These are phyloP conservation scores for Fragaria nilgerrensis DNA, from an alignment of 306 rosid genomes.

Conservation along the genomic window DNA sequence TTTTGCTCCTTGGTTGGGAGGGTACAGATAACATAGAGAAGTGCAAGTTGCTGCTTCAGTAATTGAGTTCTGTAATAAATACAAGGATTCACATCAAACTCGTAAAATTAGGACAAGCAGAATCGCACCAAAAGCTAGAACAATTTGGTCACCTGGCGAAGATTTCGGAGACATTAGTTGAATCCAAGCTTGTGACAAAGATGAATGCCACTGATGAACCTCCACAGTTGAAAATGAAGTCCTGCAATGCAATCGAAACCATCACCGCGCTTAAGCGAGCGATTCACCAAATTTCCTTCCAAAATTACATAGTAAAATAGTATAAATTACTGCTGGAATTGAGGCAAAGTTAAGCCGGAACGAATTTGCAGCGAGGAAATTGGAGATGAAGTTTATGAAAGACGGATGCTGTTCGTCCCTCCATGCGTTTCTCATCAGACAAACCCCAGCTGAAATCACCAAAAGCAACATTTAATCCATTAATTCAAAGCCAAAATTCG, in stretches of 20 bases:
- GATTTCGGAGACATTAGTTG: slow-evolving; percentile 37
- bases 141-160: slow-evolving; percentile 54
- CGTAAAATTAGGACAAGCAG: slow-evolving; percentile 1
- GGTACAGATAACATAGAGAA: slow-evolving; percentile 55
- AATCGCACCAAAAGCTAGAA: not conserved
- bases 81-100: not conserved
- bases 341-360: slow-evolving; percentile 75
- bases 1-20: slow-evolving; percentile 64
- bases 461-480: not conserved
- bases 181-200: slow-evolving; percentile 70
- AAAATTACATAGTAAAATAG: not conserved
- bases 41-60: slow-evolving; percentile 67
- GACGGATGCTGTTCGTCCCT: slow-evolving; percentile 71
- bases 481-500: not conserved
- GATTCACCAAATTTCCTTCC: not conserved
- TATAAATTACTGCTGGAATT: slow-evolving; percentile 55
- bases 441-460: slow-evolving; percentile 56
- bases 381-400: slow-evolving; percentile 63
- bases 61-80: slow-evolving; percentile 57
- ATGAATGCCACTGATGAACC: slow-evolving; percentile 80
- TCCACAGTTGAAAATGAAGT: slow-evolving; percentile 91
- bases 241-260: slow-evolving; percentile 41
- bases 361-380: slow-evolving; percentile 61
- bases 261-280: slow-evolving; percentile 13
- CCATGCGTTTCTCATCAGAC: slow-evolving; percentile 85